A percentile compares a stretch with the other conserved stretches of the same genome.
Conservation (phyloP, 345 rosid species). For the Hirschfeldia incana region DNA sequence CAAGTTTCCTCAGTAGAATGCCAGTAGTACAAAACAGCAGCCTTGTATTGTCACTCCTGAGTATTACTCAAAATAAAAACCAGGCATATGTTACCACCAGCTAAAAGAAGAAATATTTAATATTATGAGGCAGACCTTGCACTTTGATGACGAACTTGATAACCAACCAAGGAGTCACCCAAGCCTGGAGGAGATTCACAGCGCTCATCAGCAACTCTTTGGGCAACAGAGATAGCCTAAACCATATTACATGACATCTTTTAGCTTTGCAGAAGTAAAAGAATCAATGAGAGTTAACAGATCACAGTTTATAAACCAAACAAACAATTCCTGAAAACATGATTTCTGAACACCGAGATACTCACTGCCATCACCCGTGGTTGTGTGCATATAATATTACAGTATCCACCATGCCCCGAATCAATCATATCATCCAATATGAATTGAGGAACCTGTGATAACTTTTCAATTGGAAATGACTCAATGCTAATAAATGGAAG, state of each 20-base stretch:
- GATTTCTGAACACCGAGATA: conserved; percentile 20
- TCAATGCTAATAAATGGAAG: conserved; percentile 1
- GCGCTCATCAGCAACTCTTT: conserved; percentile 92
- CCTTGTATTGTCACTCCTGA: conserved; percentile 84
- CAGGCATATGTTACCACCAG: neutral
- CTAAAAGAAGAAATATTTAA: neutral
- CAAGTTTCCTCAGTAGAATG: conserved; percentile 78
- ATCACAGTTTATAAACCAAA: conserved; percentile 10
- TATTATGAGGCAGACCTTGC: conserved; percentile 57
- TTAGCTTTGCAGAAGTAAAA: conserved; percentile 6
- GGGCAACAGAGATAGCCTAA: conserved; percentile 96
- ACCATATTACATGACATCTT: conserved; percentile 20
- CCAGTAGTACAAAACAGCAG: conserved; percentile 94
- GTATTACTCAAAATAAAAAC: conserved; percentile 1
- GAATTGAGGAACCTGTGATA: conserved; percentile 84
- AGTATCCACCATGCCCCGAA: conserved; percentile 71
- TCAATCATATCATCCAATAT: conserved; percentile 92
- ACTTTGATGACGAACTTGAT: conserved; percentile 94
- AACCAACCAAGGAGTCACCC: conserved; percentile 79
- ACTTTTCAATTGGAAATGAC: conserved; percentile 22
- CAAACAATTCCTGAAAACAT: neutral
- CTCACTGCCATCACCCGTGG: conserved; percentile 90
- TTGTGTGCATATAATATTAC: conserved; percentile 92
- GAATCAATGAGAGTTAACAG: neutral
- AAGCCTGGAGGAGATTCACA: conserved; percentile 83